A percentile compares a stretch with the other conserved stretches of the same genome.
These are phyloP conservation scores for Neopestalotiopsis sp. DNA, from an alignment of 2,329 filamentous ascomycete species.

Conservation along the genomic window DNA sequence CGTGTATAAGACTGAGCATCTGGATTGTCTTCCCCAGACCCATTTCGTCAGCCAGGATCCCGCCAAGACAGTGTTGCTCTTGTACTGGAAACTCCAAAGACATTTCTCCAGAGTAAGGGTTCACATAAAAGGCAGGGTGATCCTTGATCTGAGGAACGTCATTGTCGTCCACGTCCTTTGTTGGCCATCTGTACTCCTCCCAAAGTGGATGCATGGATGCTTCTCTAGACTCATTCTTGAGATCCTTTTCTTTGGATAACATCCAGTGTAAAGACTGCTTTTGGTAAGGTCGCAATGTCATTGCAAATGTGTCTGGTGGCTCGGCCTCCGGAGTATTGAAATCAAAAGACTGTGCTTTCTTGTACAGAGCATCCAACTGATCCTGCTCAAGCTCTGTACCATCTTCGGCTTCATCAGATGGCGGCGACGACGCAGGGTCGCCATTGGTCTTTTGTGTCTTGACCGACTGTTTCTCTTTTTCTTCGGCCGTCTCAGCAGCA, in stretches of 20 bases:
- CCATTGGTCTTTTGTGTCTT: constrained; percentile 34
- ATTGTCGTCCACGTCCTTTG: constrained; percentile 84
- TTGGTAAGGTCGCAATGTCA: constrained; percentile 89
- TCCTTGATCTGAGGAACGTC: constrained; percentile 69
- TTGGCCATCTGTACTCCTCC: constrained; percentile 94
- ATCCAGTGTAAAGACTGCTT: constrained; percentile 97
- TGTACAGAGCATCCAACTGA: constrained; percentile 91
- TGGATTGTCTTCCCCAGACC: constrained; percentile 98
- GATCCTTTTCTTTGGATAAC: constrained; percentile 87
- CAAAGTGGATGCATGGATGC: constrained; percentile 94
- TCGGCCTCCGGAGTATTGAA: constrained; percentile 89
- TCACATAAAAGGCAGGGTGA: constrained; percentile 85
- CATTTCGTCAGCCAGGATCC: constrained; percentile 96
- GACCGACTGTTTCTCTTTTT: constrained; percentile 63
- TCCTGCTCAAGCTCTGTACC: constrained; percentile 93
- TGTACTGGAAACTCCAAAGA: constrained; percentile 91
- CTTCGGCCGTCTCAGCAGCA: constrained; percentile 87
- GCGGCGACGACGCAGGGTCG: constrained; percentile 53
- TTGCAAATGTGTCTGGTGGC: constrained; percentile 78
- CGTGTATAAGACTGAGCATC: constrained; percentile 92
- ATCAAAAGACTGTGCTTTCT: constrained; percentile 95
- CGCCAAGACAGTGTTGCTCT: constrained; percentile 92
- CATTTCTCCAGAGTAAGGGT: constrained; percentile 94
- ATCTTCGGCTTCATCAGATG: constrained; percentile 75
- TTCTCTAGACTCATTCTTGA: constrained; percentile 69